Evolutionary conservation across 2,329 filamentous ascomycete species (phyloP), one percentile per base, ranked within the genome.

Genomic region (Daldinia sp.): DNA sequence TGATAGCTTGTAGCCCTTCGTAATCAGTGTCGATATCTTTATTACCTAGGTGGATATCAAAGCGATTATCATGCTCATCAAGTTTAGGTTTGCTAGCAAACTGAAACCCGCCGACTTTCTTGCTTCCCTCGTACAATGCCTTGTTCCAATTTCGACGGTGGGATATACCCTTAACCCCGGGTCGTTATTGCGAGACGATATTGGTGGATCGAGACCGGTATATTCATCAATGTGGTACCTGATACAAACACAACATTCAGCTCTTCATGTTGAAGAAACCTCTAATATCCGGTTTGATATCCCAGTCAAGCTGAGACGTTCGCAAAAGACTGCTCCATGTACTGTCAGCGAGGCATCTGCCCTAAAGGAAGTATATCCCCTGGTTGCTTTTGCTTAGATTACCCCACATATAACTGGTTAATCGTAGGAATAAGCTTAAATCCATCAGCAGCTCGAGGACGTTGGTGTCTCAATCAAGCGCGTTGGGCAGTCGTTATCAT

Each of bases 21-120:
- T 43, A 15, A 17, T 35, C 21, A 48, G 30, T 48, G 27, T 25
- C 25, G 15, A 48, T 30, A 17, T 48, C 10, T 29, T 19, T 30
- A 17, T 17, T 30, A 5, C 25, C n/a, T 15, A 48, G 11, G 13
- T 15, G 30, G 11, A 7, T 45, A 15, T 15, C 21, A 30, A 48
- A 27, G 27, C 11, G 30, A 15, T 30, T 21, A 48, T 30, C 21
- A 35, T 34, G 41, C 19, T 41, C 39, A 27, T 17, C 23, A 45
- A 45, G 23, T 45, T n/a, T 45, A n/a, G 25, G 27, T 48, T 48
- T 48, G 45, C 25, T 48, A 48, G 27, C 43, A 48, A 48, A 48
- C 43, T 19, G 8, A 48, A 30, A 30, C n/a, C 43, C 17, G 25
- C 30, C 23, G 25, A 30, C 25, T 30, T 48, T 48, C n/a, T 30